phyloP scores from a whole-genome alignment of 768 basidiomycete genomes.

The Imleria badia region DNA sequence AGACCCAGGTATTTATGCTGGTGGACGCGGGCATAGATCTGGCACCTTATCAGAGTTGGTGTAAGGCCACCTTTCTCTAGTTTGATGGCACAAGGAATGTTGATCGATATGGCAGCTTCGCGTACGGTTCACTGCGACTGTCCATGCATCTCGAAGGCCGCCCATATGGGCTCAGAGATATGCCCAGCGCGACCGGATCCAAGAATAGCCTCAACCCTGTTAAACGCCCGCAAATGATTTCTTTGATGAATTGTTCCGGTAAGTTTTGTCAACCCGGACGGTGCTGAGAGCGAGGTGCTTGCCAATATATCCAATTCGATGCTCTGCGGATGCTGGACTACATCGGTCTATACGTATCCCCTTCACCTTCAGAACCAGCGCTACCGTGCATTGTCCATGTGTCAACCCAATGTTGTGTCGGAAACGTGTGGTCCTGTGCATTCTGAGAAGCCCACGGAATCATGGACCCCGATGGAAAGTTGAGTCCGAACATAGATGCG shows the following conservation, averaged over 20 bases:
- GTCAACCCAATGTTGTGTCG: conserved; percentile 33
- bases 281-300: conserved; percentile 2
- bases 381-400: conserved; percentile 39
- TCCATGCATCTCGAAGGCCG: background rate
- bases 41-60: background rate
- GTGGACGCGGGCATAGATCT: background rate
- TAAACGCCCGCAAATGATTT: background rate
- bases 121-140: background rate
- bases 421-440: conserved; percentile 9
- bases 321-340: conserved; percentile 18
- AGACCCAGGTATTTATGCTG: conserved; percentile 16
- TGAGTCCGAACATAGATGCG: conserved; percentile 61
- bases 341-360: conserved; percentile 27
- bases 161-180: background rate
- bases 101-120: background rate
- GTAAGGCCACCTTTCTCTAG: background rate
- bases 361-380: conserved; percentile 24
- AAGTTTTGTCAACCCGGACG: background rate
- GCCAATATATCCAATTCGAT: conserved; percentile 19
- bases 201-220: background rate
- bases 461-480: conserved; percentile 30
- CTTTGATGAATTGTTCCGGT: background rate
- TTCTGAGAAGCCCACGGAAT: conserved; percentile 20
- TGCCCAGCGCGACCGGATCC: background rate
- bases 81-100: background rate